These are phyloP conservation scores for Euphorbia lathyris DNA, from an alignment of 345 rosid species.

Conservation along the genomic window DNA sequence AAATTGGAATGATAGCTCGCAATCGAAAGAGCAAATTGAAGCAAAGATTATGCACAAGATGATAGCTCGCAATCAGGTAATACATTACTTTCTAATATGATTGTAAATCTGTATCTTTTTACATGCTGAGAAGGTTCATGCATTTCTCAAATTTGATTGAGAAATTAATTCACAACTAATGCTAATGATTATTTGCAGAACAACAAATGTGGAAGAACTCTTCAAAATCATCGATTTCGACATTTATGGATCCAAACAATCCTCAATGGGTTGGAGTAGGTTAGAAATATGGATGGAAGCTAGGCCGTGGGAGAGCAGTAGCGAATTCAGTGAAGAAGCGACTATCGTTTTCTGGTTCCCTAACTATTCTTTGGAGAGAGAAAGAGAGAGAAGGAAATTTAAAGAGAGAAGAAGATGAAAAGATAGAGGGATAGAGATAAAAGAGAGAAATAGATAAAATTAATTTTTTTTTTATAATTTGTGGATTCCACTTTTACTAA, in stretches of 20 bases:
- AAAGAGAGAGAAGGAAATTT: too few species aligned
- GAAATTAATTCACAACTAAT: too few species aligned
- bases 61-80: conserved; percentile 89
- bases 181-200: neutral
- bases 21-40: conserved; percentile 85
- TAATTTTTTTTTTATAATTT: too few species aligned
- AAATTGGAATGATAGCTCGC: conserved; percentile 89
- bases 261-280: conserved; percentile 99
- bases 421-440: too few species aligned
- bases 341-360: conserved; percentile 28
- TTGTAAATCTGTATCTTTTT: neutral
- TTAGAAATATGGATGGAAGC: conserved; percentile 83
- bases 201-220: conserved; percentile 85
- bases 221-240: conserved; percentile 47
- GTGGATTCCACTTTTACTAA: too few species aligned
- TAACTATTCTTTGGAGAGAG: too few species aligned
- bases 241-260: conserved; percentile 86
- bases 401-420: too few species aligned
- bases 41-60: conserved; percentile 66
- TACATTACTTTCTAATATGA: neutral
- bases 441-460: too few species aligned
- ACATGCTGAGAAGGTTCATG: too few species aligned
- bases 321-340: conserved; percentile 24
- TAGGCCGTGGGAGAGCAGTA: conserved; percentile 58
- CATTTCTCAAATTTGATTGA: too few species aligned